These are phyloP conservation scores for Microbotryum lychnidis-dioicae DNA, from an alignment of 1,284 basidiomycete species.

Conservation along the genomic window DNA sequence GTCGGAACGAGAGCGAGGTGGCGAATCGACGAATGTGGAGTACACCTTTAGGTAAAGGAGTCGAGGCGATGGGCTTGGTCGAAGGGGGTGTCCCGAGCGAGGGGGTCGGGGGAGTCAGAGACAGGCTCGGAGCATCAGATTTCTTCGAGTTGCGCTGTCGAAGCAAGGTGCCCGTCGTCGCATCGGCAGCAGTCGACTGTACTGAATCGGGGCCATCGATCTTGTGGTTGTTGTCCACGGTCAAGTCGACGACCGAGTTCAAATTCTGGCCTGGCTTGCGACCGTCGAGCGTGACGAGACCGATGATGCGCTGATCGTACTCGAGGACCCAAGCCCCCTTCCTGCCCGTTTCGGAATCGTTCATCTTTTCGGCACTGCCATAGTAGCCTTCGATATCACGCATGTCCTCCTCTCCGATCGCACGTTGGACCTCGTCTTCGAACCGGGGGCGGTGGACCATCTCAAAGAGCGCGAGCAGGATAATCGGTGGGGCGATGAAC, in stretches of 20 bases:
- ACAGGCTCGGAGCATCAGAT: too few species aligned
- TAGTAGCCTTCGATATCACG: constrained; percentile 22
- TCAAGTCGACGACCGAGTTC: constrained; percentile 22
- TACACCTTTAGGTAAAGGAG: constrained; percentile 13
- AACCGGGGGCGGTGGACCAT: constrained; percentile 22
- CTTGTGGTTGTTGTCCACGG: not conserved
- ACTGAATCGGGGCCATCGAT: not conserved
- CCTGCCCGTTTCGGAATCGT: not conserved
- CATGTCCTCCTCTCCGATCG: constrained; percentile 29
- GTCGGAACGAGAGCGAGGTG: constrained; percentile 25
- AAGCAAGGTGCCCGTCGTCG: not conserved
- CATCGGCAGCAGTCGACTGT: not conserved
- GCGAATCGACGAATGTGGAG: constrained; percentile 27
- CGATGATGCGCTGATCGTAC: constrained; percentile 27
- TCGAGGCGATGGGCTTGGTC: constrained; percentile 9
- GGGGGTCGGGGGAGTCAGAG: constrained; percentile 10
- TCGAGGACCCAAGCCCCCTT: constrained; percentile 31
- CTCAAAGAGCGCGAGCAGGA: constrained; percentile 27
- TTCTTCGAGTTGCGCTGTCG: too few species aligned
- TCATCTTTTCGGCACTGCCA: not conserved
- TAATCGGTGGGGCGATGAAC: constrained; percentile 21
- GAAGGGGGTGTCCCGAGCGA: constrained; percentile 4
- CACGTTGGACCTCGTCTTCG: constrained; percentile 24
- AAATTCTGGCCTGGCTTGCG: constrained; percentile 20
- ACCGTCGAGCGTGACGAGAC: constrained; percentile 24